Evolutionary conservation across 2,329 filamentous ascomycete species (phyloP).

Genomic region (Didymella segeticola): DNA sequence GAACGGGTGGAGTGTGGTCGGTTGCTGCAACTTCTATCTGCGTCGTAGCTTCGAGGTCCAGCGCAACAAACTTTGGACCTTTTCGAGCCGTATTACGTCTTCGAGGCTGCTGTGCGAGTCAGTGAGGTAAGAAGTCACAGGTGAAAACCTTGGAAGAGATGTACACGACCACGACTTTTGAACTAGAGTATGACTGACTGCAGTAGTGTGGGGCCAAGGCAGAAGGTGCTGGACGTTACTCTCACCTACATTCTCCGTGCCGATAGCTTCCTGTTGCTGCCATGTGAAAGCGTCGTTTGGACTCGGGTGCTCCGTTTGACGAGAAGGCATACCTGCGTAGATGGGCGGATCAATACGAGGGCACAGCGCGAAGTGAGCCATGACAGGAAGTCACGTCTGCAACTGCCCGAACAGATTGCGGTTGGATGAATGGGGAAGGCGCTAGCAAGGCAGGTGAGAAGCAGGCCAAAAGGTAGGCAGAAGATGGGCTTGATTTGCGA

Average conservation of each 20-base stretch:
- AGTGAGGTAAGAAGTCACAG: background rate
- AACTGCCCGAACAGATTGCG: background rate
- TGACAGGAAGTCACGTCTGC: background rate
- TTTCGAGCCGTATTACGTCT: background rate
- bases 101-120: background rate
- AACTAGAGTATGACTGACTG: background rate
- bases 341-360: background rate
- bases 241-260: slow-evolving; percentile 23
- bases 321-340: background rate
- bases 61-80: slow-evolving; percentile 7
- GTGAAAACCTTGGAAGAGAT: background rate
- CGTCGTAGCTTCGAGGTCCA: background rate
- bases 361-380: slow-evolving; percentile 12
- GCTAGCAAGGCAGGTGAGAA: background rate
- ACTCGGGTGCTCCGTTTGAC: background rate
- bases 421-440: background rate
- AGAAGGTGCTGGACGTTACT: background rate
- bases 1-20: background rate
- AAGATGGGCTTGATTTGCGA: background rate
- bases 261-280: slow-evolving; percentile 29
- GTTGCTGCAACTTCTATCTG: background rate
- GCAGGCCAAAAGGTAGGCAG: too few species aligned
- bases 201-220: slow-evolving; percentile 2
- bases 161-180: background rate
- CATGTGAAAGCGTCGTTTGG: slow-evolving; percentile 21